phyloP scores from a whole-genome alignment of 192 early-diverging fungal species.

The Coemansia sp. region DNA sequence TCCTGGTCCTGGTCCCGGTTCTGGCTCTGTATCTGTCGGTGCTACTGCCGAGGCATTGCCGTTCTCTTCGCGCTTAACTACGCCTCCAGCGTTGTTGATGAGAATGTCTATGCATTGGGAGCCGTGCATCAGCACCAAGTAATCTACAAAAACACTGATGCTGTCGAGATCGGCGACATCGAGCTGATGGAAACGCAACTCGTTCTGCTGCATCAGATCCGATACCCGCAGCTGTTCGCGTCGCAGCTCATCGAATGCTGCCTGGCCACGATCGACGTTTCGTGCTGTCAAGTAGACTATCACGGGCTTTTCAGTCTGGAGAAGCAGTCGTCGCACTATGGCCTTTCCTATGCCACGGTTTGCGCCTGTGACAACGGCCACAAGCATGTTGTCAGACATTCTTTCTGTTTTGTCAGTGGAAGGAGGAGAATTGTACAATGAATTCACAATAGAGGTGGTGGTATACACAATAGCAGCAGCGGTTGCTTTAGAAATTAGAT shows the following conservation, averaged over 20 bases:
- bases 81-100: conserved; percentile 53
- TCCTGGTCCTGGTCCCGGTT: no score
- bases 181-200: conserved; percentile 54
- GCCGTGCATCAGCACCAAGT: conserved; percentile 48
- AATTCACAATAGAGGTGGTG: no score
- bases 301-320: conserved; percentile 31
- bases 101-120: conserved; percentile 44
- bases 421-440: no score
- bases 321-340: conserved; percentile 35
- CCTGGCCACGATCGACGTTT: conserved; percentile 38
- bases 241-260: conserved; percentile 43
- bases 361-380: conserved; percentile 49
- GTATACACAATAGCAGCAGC: no score
- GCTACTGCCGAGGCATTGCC: neutral
- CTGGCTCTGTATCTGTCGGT: neutral
- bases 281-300: conserved; percentile 53
- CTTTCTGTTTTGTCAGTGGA: neutral
- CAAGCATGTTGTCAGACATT: conserved; percentile 34
- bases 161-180: conserved; percentile 35
- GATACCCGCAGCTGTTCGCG: conserved; percentile 26
- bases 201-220: conserved; percentile 16
- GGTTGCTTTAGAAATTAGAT: no score
- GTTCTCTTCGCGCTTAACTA: conserved; percentile 10
- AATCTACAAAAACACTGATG: conserved; percentile 37
- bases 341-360: conserved; percentile 54